Evolutionary conservation across 805 yeast genomes (phyloP).

Genomic region (Maudiozyma saulgeensis): DNA sequence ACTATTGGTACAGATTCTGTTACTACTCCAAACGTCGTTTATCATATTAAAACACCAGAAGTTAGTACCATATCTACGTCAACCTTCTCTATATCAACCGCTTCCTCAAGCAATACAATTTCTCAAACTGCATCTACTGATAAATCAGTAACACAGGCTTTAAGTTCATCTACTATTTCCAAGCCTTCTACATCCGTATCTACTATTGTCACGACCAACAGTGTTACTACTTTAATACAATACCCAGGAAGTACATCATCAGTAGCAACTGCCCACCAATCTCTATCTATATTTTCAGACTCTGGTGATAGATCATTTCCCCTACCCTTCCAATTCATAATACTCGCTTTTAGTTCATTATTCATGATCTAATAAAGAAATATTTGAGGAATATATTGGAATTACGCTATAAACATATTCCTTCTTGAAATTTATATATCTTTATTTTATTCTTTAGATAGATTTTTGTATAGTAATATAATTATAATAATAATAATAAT

Average conservation of each 20-base stretch:
- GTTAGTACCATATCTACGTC: background rate
- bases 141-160: no score
- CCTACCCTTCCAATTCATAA: background rate
- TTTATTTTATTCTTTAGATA: no score
- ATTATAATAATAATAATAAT: no score
- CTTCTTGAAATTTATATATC: no score
- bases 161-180: background rate
- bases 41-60: slow-evolving; percentile 11
- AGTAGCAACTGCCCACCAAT: background rate
- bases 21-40: slow-evolving; percentile 3
- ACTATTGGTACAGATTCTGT: slow-evolving; percentile 1
- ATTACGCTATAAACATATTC: no score
- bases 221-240: background rate
- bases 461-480: no score
- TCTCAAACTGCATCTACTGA: background rate
- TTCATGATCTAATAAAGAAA: background rate
- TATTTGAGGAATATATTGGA: no score
- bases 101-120: background rate
- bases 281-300: background rate
- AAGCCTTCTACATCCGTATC: background rate
- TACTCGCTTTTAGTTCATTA: background rate
- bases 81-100: slow-evolving; percentile 2
- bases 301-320: background rate
- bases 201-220: background rate
- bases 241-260: background rate